Evolutionary conservation across 2,329 filamentous ascomycete species (phyloP).

Genomic region (Clonostachys solani): DNA sequence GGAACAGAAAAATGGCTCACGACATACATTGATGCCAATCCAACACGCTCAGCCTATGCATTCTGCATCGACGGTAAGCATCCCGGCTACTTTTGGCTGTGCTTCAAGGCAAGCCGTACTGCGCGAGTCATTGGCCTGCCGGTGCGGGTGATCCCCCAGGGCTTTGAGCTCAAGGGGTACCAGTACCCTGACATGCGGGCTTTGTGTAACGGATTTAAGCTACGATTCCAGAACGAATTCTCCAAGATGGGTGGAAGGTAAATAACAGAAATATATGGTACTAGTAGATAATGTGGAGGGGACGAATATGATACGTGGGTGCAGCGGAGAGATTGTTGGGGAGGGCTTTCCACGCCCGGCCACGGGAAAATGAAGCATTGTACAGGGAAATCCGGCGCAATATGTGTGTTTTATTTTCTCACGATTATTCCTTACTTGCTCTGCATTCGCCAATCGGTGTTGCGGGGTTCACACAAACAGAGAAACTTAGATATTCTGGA

Average conservation of each 20-base stretch:
- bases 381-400: no score
- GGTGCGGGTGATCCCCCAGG: conserved; percentile 88
- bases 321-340: no score
- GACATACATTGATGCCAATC: conserved; percentile 94
- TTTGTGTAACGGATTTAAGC: conserved; percentile 95
- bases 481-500: no score
- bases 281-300: no score
- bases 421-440: no score
- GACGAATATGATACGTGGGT: no score
- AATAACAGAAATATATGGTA: background rate
- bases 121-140: conserved; percentile 74
- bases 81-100: conserved; percentile 91
- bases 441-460: no score
- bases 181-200: conserved; percentile 93
- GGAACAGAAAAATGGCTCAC: conserved; percentile 84
- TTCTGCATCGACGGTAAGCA: conserved; percentile 93
- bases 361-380: no score
- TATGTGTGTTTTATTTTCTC: no score
- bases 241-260: conserved; percentile 49
- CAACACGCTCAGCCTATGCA: conserved; percentile 86
- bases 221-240: conserved; percentile 65
- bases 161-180: conserved; percentile 84
- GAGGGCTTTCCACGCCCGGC: no score
- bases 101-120: conserved; percentile 85
- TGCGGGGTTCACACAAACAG: no score